A percentile compares a stretch with the other conserved stretches of the same genome.
phyloP scores from a whole-genome alignment of 176 grass and related monocot species.

The Carex littledalei region DNA sequence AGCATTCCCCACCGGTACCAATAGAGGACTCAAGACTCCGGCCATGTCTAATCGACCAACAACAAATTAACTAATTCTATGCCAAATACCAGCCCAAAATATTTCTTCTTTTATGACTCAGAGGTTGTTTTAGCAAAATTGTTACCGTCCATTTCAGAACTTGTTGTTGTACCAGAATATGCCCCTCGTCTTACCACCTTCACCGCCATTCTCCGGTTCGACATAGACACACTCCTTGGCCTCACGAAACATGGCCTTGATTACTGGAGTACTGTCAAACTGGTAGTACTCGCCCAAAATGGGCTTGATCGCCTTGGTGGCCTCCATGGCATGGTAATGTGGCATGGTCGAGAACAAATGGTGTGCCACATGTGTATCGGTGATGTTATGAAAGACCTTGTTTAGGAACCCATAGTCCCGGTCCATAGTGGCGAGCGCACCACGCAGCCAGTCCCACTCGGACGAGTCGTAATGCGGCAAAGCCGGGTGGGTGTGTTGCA shows the following conservation, averaged over 20 bases:
- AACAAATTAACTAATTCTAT: background rate
- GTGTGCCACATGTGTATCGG: conserved; percentile 92
- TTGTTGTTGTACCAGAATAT: conserved; percentile 95
- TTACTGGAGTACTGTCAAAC: conserved; percentile 66
- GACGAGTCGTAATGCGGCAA: conserved; percentile 84
- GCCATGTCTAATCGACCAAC: no score
- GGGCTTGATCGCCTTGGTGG: conserved; percentile 72
- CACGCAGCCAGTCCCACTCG: conserved; percentile 96
- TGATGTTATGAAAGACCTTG: conserved; percentile 91
- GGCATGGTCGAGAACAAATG: conserved; percentile 99
- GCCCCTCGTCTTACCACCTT: conserved; percentile 29
- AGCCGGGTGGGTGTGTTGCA: conserved; percentile 91
- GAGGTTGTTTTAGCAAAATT: background rate
- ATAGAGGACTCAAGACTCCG: background rate
- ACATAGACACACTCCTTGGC: conserved; percentile 81
- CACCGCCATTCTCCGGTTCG: conserved; percentile 38
- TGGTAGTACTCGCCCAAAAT: conserved; percentile 90
- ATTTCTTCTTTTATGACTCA: background rate
- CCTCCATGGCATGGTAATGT: conserved; percentile 97
- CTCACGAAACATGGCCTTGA: conserved; percentile 71
- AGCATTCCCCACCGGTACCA: background rate
- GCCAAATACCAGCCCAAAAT: background rate
- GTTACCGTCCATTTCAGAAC: conserved; percentile 28
- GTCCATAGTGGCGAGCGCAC: conserved; percentile 82
- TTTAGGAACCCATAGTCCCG: conserved; percentile 91